Percentiles rank a stretch among this genome's conserved stretches.
phyloP scores from a whole-genome alignment of 768 basidiomycete genomes.

The Pholiota molesta region DNA sequence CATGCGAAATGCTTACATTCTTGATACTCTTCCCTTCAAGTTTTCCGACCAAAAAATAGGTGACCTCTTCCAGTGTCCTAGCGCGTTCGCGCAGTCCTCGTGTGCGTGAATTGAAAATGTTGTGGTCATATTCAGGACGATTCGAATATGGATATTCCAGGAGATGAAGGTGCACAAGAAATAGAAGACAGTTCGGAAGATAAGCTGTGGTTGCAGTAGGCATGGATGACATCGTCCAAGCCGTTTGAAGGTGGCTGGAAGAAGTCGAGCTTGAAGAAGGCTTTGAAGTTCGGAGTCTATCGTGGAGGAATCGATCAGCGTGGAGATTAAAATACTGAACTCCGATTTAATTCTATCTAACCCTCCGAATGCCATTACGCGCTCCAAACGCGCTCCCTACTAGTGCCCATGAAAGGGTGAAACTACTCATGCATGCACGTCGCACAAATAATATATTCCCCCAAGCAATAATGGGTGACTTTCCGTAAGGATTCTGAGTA shows the following conservation, averaged over 20 bases:
- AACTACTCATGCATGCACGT: no score
- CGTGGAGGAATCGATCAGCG: neutral
- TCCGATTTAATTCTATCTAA: no score
- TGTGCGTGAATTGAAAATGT: conserved; percentile 45
- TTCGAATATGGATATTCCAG: conserved; percentile 52
- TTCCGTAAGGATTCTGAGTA: no score
- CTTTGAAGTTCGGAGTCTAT: no score
- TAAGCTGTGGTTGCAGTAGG: neutral
- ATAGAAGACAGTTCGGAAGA: conserved; percentile 46
- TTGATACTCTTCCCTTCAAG: conserved; percentile 42
- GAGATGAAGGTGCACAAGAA: conserved; percentile 57
- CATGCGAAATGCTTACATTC: conserved; percentile 23
- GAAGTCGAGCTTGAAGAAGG: no score
- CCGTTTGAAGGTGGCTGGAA: no score
- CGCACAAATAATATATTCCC: no score
- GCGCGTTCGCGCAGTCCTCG: conserved; percentile 54
- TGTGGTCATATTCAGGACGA: conserved; percentile 51
- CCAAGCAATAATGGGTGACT: no score
- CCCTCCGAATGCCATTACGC: no score
- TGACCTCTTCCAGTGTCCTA: conserved; percentile 54
- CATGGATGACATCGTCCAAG: neutral
- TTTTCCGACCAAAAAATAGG: conserved; percentile 49
- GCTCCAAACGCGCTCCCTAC: no score
- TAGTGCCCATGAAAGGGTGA: no score
- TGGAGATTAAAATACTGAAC: neutral